Evolutionary conservation across 169 alveolate genomes (phyloP).

Genomic region (Eimeria acervulina): DNA sequence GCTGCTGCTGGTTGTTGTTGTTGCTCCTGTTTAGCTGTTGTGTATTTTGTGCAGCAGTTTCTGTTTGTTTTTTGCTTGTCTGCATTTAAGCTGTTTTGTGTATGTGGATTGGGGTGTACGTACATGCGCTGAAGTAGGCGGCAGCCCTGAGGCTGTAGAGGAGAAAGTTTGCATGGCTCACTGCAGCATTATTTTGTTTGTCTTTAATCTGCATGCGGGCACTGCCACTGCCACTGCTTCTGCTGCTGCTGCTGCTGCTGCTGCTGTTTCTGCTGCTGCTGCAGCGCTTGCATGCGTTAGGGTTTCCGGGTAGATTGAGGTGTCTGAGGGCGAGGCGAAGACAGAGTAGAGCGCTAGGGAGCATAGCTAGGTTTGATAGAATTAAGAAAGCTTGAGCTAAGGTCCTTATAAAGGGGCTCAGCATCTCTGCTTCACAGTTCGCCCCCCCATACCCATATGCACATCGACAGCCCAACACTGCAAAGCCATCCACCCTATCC

Average conservation of each 20-base stretch:
- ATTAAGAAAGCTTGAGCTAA: conserved; percentile 10
- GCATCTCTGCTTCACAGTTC: background rate
- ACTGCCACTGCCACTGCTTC: too few species aligned
- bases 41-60: too few species aligned
- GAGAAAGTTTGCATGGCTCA: background rate
- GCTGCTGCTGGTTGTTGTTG: background rate
- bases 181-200: too few species aligned
- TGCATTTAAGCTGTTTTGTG: background rate
- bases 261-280: too few species aligned
- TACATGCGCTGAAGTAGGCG: conserved; percentile 49
- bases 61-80: too few species aligned
- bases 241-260: too few species aligned
- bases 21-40: background rate
- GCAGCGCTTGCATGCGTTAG: conserved; percentile 18
- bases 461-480: conserved; percentile 36
- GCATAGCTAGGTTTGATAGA: conserved; percentile 17
- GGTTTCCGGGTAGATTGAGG: background rate
- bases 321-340: conserved; percentile 27
- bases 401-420: conserved; percentile 1
- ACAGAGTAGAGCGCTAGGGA: conserved; percentile 40
- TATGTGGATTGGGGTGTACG: background rate
- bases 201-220: too few species aligned
- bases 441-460: conserved; percentile 34
- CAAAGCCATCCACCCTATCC: conserved; percentile 24
- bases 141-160: conserved; percentile 9